These are phyloP conservation scores for Yarrowia bubula DNA, from an alignment of 805 yeast genomes.

Conservation along the genomic window DNA sequence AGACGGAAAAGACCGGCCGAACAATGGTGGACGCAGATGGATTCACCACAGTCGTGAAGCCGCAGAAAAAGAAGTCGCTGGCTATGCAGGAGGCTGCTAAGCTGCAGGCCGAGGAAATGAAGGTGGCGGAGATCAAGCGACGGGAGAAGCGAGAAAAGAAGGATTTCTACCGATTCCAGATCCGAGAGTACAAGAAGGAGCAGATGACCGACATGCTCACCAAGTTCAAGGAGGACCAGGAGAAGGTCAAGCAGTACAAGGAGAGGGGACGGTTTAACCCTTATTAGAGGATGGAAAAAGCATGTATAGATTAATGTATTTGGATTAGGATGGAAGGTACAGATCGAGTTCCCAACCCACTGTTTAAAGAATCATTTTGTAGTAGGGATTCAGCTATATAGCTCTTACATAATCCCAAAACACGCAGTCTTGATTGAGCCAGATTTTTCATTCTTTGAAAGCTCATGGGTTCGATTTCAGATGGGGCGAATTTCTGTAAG, in stretches of 20 bases:
- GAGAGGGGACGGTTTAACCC: constrained; percentile 85
- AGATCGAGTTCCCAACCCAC: too few species aligned
- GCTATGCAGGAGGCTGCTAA: constrained; percentile 46
- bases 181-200: constrained; percentile 86
- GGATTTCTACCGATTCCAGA: constrained; percentile 94
- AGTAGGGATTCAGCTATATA: too few species aligned
- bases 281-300: constrained; percentile 45
- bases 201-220: constrained; percentile 84
- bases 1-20: constrained; percentile 41
- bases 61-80: constrained; percentile 76
- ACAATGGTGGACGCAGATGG: constrained; percentile 82
- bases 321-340: too few species aligned
- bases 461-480: too few species aligned
- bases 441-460: too few species aligned
- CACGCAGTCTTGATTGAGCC: too few species aligned
- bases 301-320: too few species aligned
- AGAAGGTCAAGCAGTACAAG: constrained; percentile 71
- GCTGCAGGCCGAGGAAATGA: constrained; percentile 23
- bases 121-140: constrained; percentile 51
- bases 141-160: constrained; percentile 62
- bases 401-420: too few species aligned
- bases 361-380: too few species aligned
- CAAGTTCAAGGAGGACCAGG: constrained; percentile 90
- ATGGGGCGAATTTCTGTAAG: too few species aligned
- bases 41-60: constrained; percentile 83